Percentiles rank a stretch among this genome's conserved stretches.
Conservation (phyloP, 2,329 filamentous ascomycete genomes). For the Paracoccidioides brasiliensis region DNA sequence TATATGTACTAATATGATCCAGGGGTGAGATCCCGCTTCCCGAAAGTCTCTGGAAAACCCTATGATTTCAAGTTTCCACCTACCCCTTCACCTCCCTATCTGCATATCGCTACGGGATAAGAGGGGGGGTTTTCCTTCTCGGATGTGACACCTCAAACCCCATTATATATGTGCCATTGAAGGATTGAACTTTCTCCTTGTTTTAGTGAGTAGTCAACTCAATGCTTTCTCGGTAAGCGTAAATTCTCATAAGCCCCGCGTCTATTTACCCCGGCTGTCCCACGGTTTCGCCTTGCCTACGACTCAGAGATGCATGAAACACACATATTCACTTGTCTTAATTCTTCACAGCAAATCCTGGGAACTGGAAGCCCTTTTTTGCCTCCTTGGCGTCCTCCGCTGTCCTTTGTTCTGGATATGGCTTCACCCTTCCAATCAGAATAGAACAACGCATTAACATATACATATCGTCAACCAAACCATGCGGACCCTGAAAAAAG, state of each 20-base stretch:
- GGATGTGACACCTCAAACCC: background rate
- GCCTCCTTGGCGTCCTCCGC: background rate
- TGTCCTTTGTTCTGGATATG: background rate
- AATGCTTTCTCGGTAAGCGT: background rate
- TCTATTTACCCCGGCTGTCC: background rate
- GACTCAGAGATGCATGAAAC: background rate
- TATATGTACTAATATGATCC: background rate
- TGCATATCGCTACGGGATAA: background rate
- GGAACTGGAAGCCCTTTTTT: background rate
- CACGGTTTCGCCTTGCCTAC: background rate
- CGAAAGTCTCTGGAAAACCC: background rate
- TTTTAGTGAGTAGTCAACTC: background rate
- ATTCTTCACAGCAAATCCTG: background rate
- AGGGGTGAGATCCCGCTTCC: background rate
- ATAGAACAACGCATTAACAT: background rate
- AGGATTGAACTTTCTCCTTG: too few relatives aligned
- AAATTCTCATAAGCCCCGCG: background rate
- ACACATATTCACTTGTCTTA: background rate
- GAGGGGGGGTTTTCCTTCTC: background rate
- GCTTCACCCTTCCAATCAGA: background rate
- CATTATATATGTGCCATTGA: too few relatives aligned
- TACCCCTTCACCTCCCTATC: background rate
- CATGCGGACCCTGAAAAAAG: background rate
- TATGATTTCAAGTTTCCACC: background rate
- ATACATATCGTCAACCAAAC: constrained; percentile 1